A percentile compares a stretch with the other conserved stretches of the same genome.
Conservation (phyloP, 2,329 filamentous ascomycete genomes). For the Phoma sp. region DNA sequence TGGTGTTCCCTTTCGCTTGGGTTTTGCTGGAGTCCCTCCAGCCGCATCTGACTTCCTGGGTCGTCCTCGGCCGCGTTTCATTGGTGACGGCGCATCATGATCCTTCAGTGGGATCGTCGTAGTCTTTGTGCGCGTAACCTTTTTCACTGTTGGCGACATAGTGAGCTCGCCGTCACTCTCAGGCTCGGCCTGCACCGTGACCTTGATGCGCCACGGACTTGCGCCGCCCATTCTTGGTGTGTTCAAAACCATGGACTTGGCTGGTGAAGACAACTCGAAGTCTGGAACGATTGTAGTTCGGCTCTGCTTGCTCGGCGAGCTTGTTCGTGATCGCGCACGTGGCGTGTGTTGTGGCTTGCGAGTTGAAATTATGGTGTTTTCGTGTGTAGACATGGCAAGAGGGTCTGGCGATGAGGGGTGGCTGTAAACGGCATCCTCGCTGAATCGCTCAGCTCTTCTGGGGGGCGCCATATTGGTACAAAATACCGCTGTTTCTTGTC, state of each 20-base stretch:
- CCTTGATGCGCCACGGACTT: slow-evolving; percentile 58
- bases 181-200: slow-evolving; percentile 58
- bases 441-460: slow-evolving; percentile 18
- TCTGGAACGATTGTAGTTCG: slow-evolving; percentile 25
- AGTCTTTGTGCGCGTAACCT: slow-evolving; percentile 41
- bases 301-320: slow-evolving; percentile 42
- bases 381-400: slow-evolving; percentile 38
- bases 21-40: slow-evolving; percentile 29
- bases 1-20: slow-evolving; percentile 44
- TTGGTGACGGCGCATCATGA: slow-evolving; percentile 44
- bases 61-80: slow-evolving; percentile 45
- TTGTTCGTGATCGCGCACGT: slow-evolving; percentile 34
- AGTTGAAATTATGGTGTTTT: slow-evolving; percentile 28
- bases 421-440: slow-evolving; percentile 29
- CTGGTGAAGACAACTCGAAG: slow-evolving; percentile 44
- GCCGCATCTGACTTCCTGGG: slow-evolving; percentile 45
- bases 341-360: slow-evolving; percentile 28
- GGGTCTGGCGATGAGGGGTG: slow-evolving; percentile 49
- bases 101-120: slow-evolving; percentile 53
- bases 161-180: slow-evolving; percentile 42
- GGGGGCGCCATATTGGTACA: slow-evolving; percentile 32
- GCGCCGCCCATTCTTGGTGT: slow-evolving; percentile 47
- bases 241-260: slow-evolving; percentile 55
- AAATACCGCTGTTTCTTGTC: background rate
- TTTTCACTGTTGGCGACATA: slow-evolving; percentile 39